Base-by-base conservation (phyloP, 257 asterid species). In the Anisodus tanguticus region DNA sequence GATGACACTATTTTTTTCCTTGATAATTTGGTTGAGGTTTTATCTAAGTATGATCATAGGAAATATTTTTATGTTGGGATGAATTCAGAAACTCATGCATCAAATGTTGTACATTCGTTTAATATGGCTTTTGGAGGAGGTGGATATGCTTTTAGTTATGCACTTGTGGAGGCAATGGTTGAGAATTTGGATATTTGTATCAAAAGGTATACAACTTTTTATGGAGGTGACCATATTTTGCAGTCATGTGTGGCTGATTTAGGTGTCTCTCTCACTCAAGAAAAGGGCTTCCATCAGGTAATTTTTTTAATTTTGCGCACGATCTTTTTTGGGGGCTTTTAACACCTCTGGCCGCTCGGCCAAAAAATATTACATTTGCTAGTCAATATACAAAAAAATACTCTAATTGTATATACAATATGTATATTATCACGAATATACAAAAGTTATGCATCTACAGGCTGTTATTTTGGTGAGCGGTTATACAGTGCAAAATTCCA, bases 231-330 rank as follows among this genome's bases (percentile, higher is more conserved):
- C 76, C 89, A 78, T 22, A 85, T 91, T n/a, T 15, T 91, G 67
- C 86, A 88, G 63, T 87, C 91, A 5, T 89, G 93, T 79, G 84
- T 89, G 53, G 90, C 91, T 85, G 95, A 92, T 59, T 84, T 89
- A 84, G 92, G 95, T 8, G 88, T 92, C 17, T 72, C 91, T 51
- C 85, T 90, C 39, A 87, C 91, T 68, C 90, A 79, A 58, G 91
- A 88, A 64, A 88, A 45, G 60, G 93, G 93, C 11, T 88, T 90
- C 85, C 92, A 92, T 82, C 92, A 90, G 87, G 89, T 87, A 87
- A 63, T 68, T 57, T n/a, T 1, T 19, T 70, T 70, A 9, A 60
- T 8, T 60, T 62, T 62, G 57, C 12, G 3, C 16, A 11, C 16
- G 35, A 31, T 31, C 1, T 0, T 31, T 31, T 31, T 31, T 1